phyloP scores from a whole-genome alignment of 1,284 basidiomycete species.

The Vanrija pseudolonga region DNA sequence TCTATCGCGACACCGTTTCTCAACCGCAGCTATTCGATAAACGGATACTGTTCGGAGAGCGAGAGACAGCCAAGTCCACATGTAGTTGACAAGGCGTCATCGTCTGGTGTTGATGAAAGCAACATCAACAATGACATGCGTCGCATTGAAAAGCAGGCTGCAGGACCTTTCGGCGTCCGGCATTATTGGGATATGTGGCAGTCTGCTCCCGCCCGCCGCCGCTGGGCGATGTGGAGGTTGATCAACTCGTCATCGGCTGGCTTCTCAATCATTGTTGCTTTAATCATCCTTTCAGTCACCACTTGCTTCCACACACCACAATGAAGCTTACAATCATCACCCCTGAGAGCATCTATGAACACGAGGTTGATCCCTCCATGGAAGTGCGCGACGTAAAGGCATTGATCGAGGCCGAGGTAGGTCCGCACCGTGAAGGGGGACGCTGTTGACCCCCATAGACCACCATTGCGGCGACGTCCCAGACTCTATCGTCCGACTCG shows the following conservation, averaged over 20 bases:
- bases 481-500: constrained; percentile 36
- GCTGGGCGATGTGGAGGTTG: constrained; percentile 3
- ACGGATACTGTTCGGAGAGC: constrained; percentile 10
- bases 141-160: not conserved
- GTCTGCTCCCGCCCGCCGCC: too few species aligned
- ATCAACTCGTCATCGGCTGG: not conserved
- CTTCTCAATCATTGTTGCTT: not conserved
- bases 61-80: constrained; percentile 40
- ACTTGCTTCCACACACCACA: constrained; percentile 9
- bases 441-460: constrained; percentile 18
- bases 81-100: constrained; percentile 32
- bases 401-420: constrained; percentile 82
- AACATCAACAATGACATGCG: constrained; percentile 3
- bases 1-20: constrained; percentile 19
- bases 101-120: constrained; percentile 28
- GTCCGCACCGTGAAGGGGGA: constrained; percentile 17
- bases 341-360: constrained; percentile 65
- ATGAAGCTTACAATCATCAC: constrained; percentile 81
- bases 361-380: constrained; percentile 85
- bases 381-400: constrained; percentile 83
- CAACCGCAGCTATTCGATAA: not conserved
- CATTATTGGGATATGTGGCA: too few species aligned
- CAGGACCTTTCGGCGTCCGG: not conserved
- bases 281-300: not conserved
- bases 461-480: constrained; percentile 20